phyloP scores from a whole-genome alignment of 768 basidiomycete species.

The Chalciporus piperatus region DNA sequence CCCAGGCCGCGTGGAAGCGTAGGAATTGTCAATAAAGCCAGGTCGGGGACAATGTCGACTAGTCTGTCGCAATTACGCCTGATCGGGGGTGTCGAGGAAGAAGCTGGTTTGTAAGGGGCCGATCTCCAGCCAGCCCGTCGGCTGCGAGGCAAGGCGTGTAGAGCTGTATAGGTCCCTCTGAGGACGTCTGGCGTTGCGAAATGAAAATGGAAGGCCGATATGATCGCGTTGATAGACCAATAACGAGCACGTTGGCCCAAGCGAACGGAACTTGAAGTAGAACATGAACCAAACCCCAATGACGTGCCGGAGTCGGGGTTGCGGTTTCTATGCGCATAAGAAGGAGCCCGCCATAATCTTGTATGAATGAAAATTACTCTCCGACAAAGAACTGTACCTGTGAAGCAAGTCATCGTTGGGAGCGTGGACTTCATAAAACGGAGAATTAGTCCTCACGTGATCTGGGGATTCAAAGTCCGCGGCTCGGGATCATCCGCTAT shows the following conservation, averaged over 20 bases:
- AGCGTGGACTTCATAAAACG: not conserved
- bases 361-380: not conserved
- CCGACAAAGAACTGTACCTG: not conserved
- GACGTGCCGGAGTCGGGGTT: not conserved
- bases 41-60: not conserved
- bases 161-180: not conserved
- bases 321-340: not conserved
- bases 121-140: not conserved
- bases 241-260: not conserved
- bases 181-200: not conserved
- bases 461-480: constrained; percentile 17
- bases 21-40: not conserved
- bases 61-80: not conserved
- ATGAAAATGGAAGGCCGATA: not conserved
- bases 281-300: not conserved
- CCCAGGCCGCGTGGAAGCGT: not conserved
- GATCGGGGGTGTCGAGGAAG: not conserved
- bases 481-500: constrained; percentile 22
- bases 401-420: too few relatives aligned
- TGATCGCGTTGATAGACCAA: not conserved
- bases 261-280: constrained; percentile 7
- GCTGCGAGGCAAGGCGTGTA: not conserved
- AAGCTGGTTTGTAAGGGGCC: not conserved
- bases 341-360: not conserved
- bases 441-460: constrained; percentile 16